Evolutionary conservation across 306 rosid genomes (phyloP).

Genomic region (Casuarina cunninghamiana): DNA sequence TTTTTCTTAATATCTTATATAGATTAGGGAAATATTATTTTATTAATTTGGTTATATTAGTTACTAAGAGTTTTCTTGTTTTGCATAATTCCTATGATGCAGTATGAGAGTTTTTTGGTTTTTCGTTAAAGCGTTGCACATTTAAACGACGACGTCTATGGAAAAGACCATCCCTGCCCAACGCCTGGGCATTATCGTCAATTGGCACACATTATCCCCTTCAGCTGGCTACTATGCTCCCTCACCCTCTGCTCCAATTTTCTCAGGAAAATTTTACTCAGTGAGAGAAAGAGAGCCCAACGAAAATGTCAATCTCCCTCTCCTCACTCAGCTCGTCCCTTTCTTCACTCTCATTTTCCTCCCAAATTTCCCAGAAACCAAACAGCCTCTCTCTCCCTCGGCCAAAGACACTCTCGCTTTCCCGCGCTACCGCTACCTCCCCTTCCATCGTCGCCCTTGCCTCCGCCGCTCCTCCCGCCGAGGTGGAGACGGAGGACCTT

Average conservation of each 20-base stretch:
- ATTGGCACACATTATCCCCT: too few species aligned
- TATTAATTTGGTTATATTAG: too few species aligned
- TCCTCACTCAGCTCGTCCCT: conserved; percentile 56
- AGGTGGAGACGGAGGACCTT: conserved; percentile 60
- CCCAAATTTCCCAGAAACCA: conserved; percentile 57
- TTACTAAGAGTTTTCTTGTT: too few species aligned
- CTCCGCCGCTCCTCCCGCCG: conserved; percentile 47
- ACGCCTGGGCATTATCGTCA: too few species aligned
- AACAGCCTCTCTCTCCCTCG: conserved; percentile 32
- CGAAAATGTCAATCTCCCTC: conserved; percentile 59
- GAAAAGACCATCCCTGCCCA: background rate
- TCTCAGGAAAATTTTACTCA: background rate
- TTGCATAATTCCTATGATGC: too few species aligned
- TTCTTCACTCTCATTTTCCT: conserved; percentile 85
- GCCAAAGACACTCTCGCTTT: conserved; percentile 37
- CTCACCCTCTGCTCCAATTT: conserved; percentile 3
- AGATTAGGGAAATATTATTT: too few species aligned
- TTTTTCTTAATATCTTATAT: too few species aligned
- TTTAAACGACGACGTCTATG: background rate
- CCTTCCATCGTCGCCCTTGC: conserved; percentile 55
- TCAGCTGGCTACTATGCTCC: background rate
- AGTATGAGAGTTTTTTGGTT: too few species aligned
- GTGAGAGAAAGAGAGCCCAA: background rate
- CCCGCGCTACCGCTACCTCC: conserved; percentile 12
- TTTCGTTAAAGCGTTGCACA: too few species aligned